phyloP scores from a whole-genome alignment of 192 early-diverging fungal genomes.

The Backusella westeae region DNA sequence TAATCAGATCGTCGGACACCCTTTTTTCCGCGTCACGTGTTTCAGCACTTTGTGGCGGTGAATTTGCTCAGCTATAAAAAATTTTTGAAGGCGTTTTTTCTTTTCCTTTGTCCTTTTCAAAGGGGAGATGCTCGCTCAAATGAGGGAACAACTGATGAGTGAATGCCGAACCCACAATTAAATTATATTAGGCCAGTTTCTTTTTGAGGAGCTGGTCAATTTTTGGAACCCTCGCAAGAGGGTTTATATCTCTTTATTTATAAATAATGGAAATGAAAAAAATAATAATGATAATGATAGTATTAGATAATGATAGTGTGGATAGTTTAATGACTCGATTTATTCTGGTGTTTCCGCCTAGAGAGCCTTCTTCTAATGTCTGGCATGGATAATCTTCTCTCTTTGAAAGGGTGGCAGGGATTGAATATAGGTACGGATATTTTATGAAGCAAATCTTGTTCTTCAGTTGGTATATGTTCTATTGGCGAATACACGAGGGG shows the following conservation, averaged over 20 bases:
- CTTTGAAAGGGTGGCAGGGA: neutral
- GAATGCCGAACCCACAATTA: slow-evolving; percentile 15
- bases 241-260: neutral
- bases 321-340: no score
- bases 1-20: no score
- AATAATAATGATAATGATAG: neutral
- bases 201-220: slow-evolving; percentile 10
- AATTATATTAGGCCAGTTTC: neutral
- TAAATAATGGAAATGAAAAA: slow-evolving; percentile 6
- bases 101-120: slow-evolving; percentile 15
- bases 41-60: neutral
- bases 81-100: neutral
- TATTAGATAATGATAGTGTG: neutral
- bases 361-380: neutral
- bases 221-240: slow-evolving; percentile 11
- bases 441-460: slow-evolving; percentile 1
- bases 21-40: neutral
- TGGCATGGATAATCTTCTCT: neutral
- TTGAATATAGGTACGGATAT: slow-evolving; percentile 7
- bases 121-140: slow-evolving; percentile 18
- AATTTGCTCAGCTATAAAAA: neutral
- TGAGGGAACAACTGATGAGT: slow-evolving; percentile 19
- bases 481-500: slow-evolving; percentile 26
- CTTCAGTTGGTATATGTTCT: slow-evolving; percentile 2
- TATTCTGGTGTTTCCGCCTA: neutral